A percentile compares a stretch with the other conserved stretches of the same genome.
Evolutionary conservation across 2,329 filamentous ascomycete genomes (phyloP).

Genomic region (Colletotrichum scovillei): DNA sequence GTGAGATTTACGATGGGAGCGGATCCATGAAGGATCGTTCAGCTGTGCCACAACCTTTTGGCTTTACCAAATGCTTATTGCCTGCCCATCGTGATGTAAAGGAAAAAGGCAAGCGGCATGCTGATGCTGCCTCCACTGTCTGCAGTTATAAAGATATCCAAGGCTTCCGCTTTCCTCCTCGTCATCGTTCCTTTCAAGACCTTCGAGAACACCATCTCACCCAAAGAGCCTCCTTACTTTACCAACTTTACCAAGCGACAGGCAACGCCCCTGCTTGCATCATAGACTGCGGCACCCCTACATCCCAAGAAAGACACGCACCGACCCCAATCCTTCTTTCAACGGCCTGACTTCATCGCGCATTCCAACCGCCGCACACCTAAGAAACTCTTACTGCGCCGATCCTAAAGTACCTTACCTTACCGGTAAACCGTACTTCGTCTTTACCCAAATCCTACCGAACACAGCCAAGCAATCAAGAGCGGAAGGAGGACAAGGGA

Average conservation of each 20-base stretch:
- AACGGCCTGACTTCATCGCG: constrained; percentile 18
- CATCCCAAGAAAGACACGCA: constrained; percentile 1
- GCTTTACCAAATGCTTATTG: neutral
- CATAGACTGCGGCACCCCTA: neutral
- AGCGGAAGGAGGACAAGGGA: neutral
- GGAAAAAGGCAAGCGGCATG: neutral
- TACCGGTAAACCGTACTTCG: neutral
- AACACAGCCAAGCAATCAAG: neutral
- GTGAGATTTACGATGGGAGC: neutral
- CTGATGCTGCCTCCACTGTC: no score
- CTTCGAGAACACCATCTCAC: neutral
- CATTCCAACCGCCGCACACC: constrained; percentile 3
- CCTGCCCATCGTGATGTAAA: neutral
- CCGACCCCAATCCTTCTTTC: neutral
- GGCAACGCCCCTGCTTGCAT: constrained; percentile 14
- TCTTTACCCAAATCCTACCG: neutral
- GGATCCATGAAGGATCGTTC: neutral
- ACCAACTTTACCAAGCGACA: neutral
- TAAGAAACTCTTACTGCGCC: neutral
- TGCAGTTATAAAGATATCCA: neutral
- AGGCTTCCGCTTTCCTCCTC: neutral
- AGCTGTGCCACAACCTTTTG: neutral
- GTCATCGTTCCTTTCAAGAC: neutral
- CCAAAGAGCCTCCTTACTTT: neutral
- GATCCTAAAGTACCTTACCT: neutral